Evolutionary conservation across 1,139 yeast genomes (phyloP), one percentile per base, ranked within the genome.

Genomic region (Yamadazyma membranifaciens): DNA sequence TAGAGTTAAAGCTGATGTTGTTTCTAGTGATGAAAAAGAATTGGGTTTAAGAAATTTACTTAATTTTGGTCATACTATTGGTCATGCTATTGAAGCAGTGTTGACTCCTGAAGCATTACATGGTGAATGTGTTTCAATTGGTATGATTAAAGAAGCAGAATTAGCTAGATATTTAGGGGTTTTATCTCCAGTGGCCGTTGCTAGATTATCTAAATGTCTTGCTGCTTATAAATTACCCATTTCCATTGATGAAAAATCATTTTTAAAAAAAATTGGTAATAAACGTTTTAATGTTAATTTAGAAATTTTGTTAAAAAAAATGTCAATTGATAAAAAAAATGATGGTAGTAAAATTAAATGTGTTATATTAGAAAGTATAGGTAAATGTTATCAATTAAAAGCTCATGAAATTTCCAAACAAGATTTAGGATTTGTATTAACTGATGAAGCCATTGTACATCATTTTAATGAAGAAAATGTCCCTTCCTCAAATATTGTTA

Each of bases 11-110:
- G 97, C 98, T 3, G 84, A 81, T 47, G 98, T 94, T 40, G 99
- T 94, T 12, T 80, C 96, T 4, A 75, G 83, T 12, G 99, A 94
- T 64, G 99, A 94, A 65, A 85, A 95, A 57, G 98, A 94, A 63
- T 88, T 96, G 40, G 95, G 97, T 2, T 75, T 92, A 52, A 79
- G 99, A 67, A 92, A 92, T 63, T 70, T 92, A 52, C 75, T 92
- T 47, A 92, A 92, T 65, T 94, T 92, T 59, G 99, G 99, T 25
- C 99, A 92, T 63, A 82, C 97, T 29, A 91, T 92, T 55, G 99
- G 98, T 34, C 99, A 92, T 62, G 99, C 99, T 20, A 89, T 86
- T 52, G 99, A 92, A 68, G 98, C 98, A 12, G 81, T 94, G 28
- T 74, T 92, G 49, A 89, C 98, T 4, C 98, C 99, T 7, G 89